Base-by-base conservation (phyloP, 257 asterid genomes). In the Leonotis leonurus region DNA sequence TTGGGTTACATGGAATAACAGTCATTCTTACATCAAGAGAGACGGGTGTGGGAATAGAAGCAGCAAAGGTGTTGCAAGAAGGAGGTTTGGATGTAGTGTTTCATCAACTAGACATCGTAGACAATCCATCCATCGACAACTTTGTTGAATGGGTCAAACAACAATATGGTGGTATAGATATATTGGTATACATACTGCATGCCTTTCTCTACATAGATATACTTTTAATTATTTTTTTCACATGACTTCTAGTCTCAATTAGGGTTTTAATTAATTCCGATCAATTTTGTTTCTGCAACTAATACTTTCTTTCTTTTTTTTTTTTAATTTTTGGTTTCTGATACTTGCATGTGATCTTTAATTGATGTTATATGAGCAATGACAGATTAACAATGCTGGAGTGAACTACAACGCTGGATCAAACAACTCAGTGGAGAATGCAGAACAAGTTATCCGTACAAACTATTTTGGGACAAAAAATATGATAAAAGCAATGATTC, bases 331-430 rank as follows among this genome's bases (percentile, higher is more conserved):
- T n/a, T n/a, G n/a, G n/a, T 16, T 50, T 4, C 25, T 26, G 6
- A 27, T 13, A 10, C 3, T 5, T 27, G 33, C 3, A 27, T 27
- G 3, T 27, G 33, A 2, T 27, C 6, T 27, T 30, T 53, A 26
- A 32, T 8, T 39, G 20, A 40, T 78, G 71, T 46, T 45, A 22
- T 69, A 29, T 33, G 67, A 56, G 69, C 39, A 46, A 35, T 43
- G 73, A 27, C 62, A 93, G 99, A 79, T 93, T 56, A 93, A 93
- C 80, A 93, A 93, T 80, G 99, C 99, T n/a, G 99, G 99, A 69
- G 86, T 87, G 51, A 93, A 89, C 73, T 87, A 58, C 90, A 89
- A 89, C 69, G 57, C 78, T 14, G 98, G 96, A 52, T 53, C 94
- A 22, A 88, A 85, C 3, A 93, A 89, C 71, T 77, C 86, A 0